Conservation (phyloP, 164 flowering plant genomes). For the Akebia trifoliata region DNA sequence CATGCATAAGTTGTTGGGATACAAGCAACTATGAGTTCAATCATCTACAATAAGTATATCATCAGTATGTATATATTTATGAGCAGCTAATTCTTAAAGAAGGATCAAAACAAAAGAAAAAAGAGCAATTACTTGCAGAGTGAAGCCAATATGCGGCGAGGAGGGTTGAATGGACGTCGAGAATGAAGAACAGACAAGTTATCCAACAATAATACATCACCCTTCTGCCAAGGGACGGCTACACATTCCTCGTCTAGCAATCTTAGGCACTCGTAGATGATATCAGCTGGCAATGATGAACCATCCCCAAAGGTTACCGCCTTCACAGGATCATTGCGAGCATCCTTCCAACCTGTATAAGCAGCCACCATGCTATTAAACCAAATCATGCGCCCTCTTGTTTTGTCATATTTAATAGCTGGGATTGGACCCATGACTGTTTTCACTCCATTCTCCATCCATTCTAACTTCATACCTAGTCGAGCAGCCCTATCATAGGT, state of each 20-base stretch:
- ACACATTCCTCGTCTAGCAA: slow-evolving; percentile 76
- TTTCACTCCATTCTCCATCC: slow-evolving; percentile 75
- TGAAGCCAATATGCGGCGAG: slow-evolving; percentile 81
- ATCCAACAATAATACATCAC: slow-evolving; percentile 73
- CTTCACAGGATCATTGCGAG: slow-evolving; percentile 65
- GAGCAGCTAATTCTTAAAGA: not conserved
- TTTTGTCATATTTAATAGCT: slow-evolving; percentile 61
- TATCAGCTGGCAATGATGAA: slow-evolving; percentile 59
- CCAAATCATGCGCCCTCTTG: slow-evolving; percentile 80
- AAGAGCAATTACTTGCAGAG: slow-evolving; percentile 53
- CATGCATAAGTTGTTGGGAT: not conserved
- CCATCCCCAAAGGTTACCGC: slow-evolving; percentile 90
- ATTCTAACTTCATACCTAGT: slow-evolving; percentile 76
- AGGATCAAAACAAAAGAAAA: not conserved
- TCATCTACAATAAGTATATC: not conserved
- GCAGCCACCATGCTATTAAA: slow-evolving; percentile 93
- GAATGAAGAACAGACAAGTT: slow-evolving; percentile 87
- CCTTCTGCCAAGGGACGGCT: slow-evolving; percentile 83
- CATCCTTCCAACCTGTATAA: slow-evolving; percentile 79
- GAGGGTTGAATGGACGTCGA: slow-evolving; percentile 63
- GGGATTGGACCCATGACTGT: slow-evolving; percentile 81
- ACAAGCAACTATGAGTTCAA: not conserved
- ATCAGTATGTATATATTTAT: not conserved
- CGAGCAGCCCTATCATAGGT: slow-evolving; percentile 62
- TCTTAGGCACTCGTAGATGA: slow-evolving; percentile 54